Conservation (phyloP, 2,329 filamentous ascomycete genomes). For the Ilyonectria destructans region DNA sequence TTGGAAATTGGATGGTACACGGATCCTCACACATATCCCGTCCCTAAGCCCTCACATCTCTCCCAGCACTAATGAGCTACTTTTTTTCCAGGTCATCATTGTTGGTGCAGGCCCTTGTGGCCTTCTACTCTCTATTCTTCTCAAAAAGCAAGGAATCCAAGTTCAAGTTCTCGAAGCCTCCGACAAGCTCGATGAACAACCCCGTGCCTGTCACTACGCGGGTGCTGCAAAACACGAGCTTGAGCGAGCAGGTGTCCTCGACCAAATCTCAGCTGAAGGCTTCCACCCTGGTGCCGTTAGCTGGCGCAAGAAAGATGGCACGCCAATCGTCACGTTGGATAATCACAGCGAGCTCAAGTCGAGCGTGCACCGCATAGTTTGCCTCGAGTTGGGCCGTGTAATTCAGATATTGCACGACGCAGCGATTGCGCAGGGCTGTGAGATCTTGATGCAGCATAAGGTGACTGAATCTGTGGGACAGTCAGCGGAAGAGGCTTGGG, state of each 20-base stretch:
- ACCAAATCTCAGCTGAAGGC: not conserved
- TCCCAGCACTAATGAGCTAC: too few species aligned
- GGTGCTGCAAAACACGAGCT: not conserved
- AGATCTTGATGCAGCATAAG: not conserved
- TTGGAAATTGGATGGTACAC: too few species aligned
- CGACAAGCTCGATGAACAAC: not conserved
- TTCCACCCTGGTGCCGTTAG: not conserved
- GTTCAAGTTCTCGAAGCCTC: not conserved
- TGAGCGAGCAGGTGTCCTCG: not conserved
- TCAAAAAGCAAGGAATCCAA: not conserved
- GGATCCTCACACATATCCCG: too few species aligned
- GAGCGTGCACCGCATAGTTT: constrained; percentile 3
- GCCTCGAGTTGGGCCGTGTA: not conserved
- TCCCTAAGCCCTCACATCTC: too few species aligned
- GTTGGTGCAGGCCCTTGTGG: not conserved
- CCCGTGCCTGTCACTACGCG: not conserved
- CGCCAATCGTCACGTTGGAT: not conserved
- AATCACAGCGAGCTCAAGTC: not conserved
- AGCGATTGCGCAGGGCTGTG: too few species aligned
- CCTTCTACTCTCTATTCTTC: not conserved
- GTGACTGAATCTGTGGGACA: too few species aligned
- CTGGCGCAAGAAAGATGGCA: constrained; percentile 4
- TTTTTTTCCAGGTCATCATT: not conserved
- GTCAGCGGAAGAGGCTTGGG: not conserved
- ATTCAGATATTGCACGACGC: too few species aligned